A percentile compares a stretch with the other conserved stretches of the same genome.
Conservation (phyloP, 2,329 filamentous ascomycete species). For the Aspergillus jensenii region DNA sequence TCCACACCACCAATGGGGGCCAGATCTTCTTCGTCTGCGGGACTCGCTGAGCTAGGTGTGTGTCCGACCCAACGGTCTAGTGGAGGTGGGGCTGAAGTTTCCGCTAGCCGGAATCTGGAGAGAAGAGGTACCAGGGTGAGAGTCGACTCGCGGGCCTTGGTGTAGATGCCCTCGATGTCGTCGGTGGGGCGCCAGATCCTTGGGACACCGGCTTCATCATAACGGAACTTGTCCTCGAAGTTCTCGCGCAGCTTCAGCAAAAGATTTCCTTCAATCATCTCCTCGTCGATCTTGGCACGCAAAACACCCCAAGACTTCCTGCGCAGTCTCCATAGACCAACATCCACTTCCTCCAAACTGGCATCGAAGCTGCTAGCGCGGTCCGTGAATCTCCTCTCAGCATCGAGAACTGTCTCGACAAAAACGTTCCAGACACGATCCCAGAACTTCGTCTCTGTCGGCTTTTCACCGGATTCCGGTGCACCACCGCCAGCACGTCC, state of each 20-base stretch:
- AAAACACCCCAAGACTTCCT: constrained; percentile 94
- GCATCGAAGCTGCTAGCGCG: constrained; percentile 93
- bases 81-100: constrained; percentile 75
- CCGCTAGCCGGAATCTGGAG: constrained; percentile 74
- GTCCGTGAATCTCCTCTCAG: constrained; percentile 80
- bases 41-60: constrained; percentile 70
- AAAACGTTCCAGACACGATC: constrained; percentile 93
- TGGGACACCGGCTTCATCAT: constrained; percentile 91
- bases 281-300: constrained; percentile 87
- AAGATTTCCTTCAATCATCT: constrained; percentile 97
- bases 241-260: constrained; percentile 94
- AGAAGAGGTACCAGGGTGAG: constrained; percentile 87
- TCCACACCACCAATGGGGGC: constrained; percentile 89
- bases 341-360: constrained; percentile 82
- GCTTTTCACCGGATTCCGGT: constrained; percentile 73
- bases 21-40: constrained; percentile 87
- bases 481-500: constrained; percentile 80
- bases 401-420: constrained; percentile 76
- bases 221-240: constrained; percentile 99
- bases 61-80: constrained; percentile 79
- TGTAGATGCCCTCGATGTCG: constrained; percentile 96
- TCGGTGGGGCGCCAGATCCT: constrained; percentile 96
- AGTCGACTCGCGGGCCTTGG: constrained; percentile 86
- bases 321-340: constrained; percentile 87
- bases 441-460: constrained; percentile 84